Base-by-base conservation (phyloP, 805 yeast species). In the Wickerhamomyces silvicola region DNA sequence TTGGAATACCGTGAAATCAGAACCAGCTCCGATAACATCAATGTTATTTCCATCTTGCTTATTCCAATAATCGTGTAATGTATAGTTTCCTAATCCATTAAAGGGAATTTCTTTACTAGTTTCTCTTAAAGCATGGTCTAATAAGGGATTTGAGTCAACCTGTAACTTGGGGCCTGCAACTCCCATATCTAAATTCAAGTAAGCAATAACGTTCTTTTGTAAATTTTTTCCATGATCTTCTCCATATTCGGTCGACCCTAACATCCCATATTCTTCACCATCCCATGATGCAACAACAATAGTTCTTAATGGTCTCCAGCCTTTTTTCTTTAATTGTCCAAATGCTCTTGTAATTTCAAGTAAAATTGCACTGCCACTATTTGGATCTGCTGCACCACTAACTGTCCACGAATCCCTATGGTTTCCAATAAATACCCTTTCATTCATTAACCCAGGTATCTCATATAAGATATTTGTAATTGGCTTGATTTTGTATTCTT, bases 161-260 rank as follows among this genome's bases (percentile, higher is more conserved):
- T 46, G 37, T 33, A 81, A 62, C 17, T 59, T 47, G 10, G 64
- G 54, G 1, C 88, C 88, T 16, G 64, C 48, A 2, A 75, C 69
- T 2, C 75, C 73, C 6, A 57, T 66, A 16, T 66, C 68, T 23
- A 78, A 52, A 10, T 56, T 52, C 29, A 84, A 60, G 25, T 63
- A 60, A 0, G 83, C 84, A 24, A 81, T 66, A 1, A 72, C 78
- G 26, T 68, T 65, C 24, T 60, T 63, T 28, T 64, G 60, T 22
- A 82, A 54, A 19, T 48, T 47, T 17, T 60, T 49, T 3, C 66
- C 59, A 33, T 72, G 62, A 28, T 75, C 73, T 52, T 82, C 90
- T 6, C 79, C 86, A 60, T 68, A 81, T 46, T 84, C 92, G 0
- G 92, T 78, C 0, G 87, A 75, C 1, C 95, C 95, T 19, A 84